phyloP scores from a whole-genome alignment of 192 early-diverging fungal genomes.

The Chytriomyces sp. region DNA sequence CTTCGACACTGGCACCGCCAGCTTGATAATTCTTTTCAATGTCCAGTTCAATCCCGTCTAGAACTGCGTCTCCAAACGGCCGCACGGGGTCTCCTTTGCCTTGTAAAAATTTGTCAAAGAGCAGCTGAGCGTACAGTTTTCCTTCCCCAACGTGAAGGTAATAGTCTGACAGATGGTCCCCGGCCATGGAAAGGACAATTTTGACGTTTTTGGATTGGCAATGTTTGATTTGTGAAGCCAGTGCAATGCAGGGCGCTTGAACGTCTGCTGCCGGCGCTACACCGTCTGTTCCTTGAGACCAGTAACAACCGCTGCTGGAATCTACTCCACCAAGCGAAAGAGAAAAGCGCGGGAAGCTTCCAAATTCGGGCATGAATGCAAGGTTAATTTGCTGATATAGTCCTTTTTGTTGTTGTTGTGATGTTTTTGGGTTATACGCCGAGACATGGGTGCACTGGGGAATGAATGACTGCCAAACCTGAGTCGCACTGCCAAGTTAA shows the following conservation, averaged over 20 bases:
- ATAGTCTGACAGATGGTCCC: conserved; percentile 1
- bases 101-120: conserved; percentile 15
- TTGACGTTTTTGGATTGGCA: conserved; percentile 6
- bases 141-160: conserved; percentile 3
- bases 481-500: conserved; percentile 21
- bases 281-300: not conserved
- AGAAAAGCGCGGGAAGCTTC: conserved; percentile 1
- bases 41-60: not conserved
- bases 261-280: not conserved
- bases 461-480: too few relatives aligned
- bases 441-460: too few relatives aligned
- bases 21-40: not conserved
- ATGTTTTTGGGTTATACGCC: too few relatives aligned
- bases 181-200: conserved; percentile 9
- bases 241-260: not conserved
- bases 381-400: conserved; percentile 26
- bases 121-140: conserved; percentile 1
- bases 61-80: not conserved
- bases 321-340: not conserved
- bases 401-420: not conserved
- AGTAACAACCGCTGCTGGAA: not conserved
- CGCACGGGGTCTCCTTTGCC: conserved; percentile 8
- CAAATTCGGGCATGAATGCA: conserved; percentile 23
- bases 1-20: not conserved
- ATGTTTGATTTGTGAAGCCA: conserved; percentile 4